phyloP scores from a whole-genome alignment of 352 stramenopile genomes.

The Phytophthora gonapodyides region DNA sequence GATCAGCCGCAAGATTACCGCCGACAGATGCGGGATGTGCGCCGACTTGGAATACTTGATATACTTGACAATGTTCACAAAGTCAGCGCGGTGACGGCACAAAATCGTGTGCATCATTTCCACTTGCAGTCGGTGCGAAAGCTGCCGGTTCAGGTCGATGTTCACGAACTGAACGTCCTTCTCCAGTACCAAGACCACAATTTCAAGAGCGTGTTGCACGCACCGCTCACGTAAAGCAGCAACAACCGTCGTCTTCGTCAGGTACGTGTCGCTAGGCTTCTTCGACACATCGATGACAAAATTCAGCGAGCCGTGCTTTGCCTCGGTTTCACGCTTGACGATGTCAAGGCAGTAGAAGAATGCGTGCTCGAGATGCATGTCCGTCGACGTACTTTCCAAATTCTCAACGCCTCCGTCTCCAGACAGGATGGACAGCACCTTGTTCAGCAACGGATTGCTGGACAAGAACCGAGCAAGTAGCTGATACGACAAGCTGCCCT shows the following conservation, averaged over 20 bases:
- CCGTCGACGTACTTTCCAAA: slow-evolving; percentile 69
- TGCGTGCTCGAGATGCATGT: slow-evolving; percentile 76
- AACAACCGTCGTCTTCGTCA: slow-evolving; percentile 57
- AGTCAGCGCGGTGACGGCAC: slow-evolving; percentile 66
- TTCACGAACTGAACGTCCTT: slow-evolving; percentile 75
- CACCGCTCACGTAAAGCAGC: slow-evolving; percentile 63
- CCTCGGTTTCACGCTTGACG: slow-evolving; percentile 74
- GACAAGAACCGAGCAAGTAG: slow-evolving; percentile 73
- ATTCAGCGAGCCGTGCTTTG: slow-evolving; percentile 68
- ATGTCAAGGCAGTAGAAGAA: slow-evolving; percentile 87
- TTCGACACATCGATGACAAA: slow-evolving; percentile 62
- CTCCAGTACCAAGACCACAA: slow-evolving; percentile 75
- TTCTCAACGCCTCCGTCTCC: slow-evolving; percentile 72
- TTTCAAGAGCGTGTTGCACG: slow-evolving; percentile 79
- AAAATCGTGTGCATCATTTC: slow-evolving; percentile 82
- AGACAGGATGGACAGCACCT: slow-evolving; percentile 73
- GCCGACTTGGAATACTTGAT: slow-evolving; percentile 82
- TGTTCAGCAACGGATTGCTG: slow-evolving; percentile 65
- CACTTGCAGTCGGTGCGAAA: slow-evolving; percentile 68
- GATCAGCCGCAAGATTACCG: slow-evolving; percentile 68
- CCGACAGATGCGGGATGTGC: slow-evolving; percentile 73
- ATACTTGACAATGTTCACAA: slow-evolving; percentile 85
- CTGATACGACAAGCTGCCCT: slow-evolving; percentile 71
- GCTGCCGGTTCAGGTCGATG: slow-evolving; percentile 52
- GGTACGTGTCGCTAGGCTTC: slow-evolving; percentile 47